phyloP scores from a whole-genome alignment of 495 filamentous ascomycete species.

The Cercophora samala region DNA sequence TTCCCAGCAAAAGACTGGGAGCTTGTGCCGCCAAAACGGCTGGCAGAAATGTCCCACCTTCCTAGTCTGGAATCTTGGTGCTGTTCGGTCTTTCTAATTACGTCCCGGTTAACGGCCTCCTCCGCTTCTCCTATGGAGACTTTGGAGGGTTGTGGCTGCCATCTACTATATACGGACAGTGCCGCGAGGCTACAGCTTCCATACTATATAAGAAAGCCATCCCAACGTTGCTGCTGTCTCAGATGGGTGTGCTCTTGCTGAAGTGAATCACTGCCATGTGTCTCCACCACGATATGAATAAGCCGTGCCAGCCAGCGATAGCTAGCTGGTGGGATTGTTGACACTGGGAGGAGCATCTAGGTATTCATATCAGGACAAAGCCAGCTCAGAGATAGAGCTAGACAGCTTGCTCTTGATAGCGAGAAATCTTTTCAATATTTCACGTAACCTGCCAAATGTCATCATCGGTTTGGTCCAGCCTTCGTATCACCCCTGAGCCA shows the following conservation, averaged over 20 bases:
- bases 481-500: neutral
- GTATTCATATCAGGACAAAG: neutral
- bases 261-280: neutral
- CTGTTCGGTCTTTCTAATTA: neutral
- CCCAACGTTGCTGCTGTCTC: neutral
- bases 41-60: slow-evolving; percentile 7
- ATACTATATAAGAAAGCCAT: neutral
- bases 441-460: neutral
- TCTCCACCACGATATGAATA: neutral
- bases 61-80: neutral
- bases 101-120: neutral
- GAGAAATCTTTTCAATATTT: neutral
- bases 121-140: neutral
- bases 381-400: neutral
- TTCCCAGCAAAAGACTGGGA: neutral
- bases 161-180: neutral
- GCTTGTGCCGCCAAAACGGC: neutral
- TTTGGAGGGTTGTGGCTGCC: neutral
- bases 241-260: neutral
- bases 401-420: neutral
- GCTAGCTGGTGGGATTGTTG: too few species aligned
- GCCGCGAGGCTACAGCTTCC: neutral
- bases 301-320: neutral
- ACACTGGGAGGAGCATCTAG: neutral
- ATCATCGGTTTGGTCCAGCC: neutral